Conservation (phyloP, 2,329 filamentous ascomycete species). For the Zymoseptoria pseudotritici region DNA sequence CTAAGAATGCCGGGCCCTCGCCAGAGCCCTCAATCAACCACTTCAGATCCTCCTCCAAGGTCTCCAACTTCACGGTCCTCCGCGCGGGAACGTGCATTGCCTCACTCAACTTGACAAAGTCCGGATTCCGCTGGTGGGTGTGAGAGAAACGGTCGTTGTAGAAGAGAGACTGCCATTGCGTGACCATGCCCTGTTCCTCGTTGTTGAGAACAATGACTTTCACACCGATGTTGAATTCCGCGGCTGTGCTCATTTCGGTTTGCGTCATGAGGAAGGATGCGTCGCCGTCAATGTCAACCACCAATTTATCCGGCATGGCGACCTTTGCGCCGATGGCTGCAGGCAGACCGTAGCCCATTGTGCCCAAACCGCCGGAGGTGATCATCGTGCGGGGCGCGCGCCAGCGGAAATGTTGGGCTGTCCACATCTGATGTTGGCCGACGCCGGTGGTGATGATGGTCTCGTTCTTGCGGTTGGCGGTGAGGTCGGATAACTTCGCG, state of each 20-base stretch:
- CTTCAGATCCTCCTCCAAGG: conserved; percentile 68
- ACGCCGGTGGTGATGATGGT: conserved; percentile 91
- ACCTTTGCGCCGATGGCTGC: conserved; percentile 95
- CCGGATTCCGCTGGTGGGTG: conserved; percentile 90
- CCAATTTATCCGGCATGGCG: conserved; percentile 68
- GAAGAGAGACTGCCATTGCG: conserved; percentile 96
- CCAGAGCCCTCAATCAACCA: conserved; percentile 71
- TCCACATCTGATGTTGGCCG: conserved; percentile 98
- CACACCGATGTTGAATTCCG: conserved; percentile 92
- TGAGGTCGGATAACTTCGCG: conserved; percentile 79
- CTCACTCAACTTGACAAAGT: conserved; percentile 88
- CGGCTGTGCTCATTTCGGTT: conserved; percentile 85
- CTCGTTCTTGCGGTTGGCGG: conserved; percentile 68
- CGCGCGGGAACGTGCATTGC: conserved; percentile 80
- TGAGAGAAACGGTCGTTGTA: conserved; percentile 90
- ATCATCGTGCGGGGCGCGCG: conserved; percentile 86
- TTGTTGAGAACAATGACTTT: conserved; percentile 96
- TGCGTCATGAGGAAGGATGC: conserved; percentile 99
- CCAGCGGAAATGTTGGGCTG: conserved; percentile 95
- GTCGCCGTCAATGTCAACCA: conserved; percentile 94
- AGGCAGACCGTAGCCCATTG: conserved; percentile 93
- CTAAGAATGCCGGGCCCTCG: conserved; percentile 86
- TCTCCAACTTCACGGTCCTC: conserved; percentile 64
- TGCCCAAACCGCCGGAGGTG: conserved; percentile 89
- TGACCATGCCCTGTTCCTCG: conserved; percentile 97